Percentiles rank a stretch among this genome's conserved stretches.
Conservation (phyloP, 1,284 basidiomycete genomes). For the Hortiboletus rubellus region DNA sequence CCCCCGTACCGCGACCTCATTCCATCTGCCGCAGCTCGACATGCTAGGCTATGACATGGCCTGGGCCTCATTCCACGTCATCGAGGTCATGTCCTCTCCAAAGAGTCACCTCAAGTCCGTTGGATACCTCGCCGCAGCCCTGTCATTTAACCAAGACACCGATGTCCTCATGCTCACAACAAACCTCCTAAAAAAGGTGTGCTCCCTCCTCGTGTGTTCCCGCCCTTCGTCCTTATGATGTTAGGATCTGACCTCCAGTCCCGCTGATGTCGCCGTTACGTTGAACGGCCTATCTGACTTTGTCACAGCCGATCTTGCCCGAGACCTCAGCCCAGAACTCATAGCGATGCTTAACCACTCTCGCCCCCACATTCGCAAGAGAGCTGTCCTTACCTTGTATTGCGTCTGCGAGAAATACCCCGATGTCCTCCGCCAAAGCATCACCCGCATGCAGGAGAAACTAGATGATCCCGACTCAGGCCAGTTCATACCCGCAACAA, state of each 20-base stretch:
- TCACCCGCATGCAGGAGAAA: conserved; percentile 77
- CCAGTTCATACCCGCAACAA: conserved; percentile 33
- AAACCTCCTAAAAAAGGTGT: conserved; percentile 95
- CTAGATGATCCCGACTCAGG: conserved; percentile 84
- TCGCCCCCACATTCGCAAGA: conserved; percentile 83
- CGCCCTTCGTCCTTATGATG: conserved; percentile 6
- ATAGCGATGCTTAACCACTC: conserved; percentile 91
- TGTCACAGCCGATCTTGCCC: conserved; percentile 84
- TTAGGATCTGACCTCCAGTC: conserved; percentile 81
- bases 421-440: conserved; percentile 67
- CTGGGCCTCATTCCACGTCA: conserved; percentile 92
- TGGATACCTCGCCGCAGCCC: conserved; percentile 92
- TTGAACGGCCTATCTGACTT: conserved; percentile 89
- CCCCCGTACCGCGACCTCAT: conserved; percentile 8
- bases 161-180: conserved; percentile 98
- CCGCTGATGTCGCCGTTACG: conserved; percentile 78
- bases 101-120: conserved; percentile 92
- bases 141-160: conserved; percentile 92
- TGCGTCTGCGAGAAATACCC: conserved; percentile 80
- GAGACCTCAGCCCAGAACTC: conserved; percentile 87
- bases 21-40: conserved; percentile 61
- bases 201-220: conserved; percentile 20
- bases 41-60: conserved; percentile 92
- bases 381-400: conserved; percentile 82
- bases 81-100: conserved; percentile 96